Conservation (phyloP, 1,284 basidiomycete species). For the Ceratobasidium sp. region DNA sequence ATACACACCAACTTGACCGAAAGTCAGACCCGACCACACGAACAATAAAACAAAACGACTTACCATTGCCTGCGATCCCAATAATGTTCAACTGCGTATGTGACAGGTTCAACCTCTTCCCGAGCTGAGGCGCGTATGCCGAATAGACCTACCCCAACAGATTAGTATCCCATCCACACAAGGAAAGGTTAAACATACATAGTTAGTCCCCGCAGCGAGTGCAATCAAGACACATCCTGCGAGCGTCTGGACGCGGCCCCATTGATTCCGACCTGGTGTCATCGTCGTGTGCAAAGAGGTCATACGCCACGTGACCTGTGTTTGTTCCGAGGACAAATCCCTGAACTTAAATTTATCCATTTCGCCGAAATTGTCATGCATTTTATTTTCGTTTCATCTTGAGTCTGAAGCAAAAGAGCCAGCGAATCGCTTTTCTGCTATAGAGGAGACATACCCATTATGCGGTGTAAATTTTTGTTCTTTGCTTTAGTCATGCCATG, state of each 20-base stretch:
- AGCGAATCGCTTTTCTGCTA: neutral
- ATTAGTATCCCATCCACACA: neutral
- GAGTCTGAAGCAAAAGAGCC: too few species aligned
- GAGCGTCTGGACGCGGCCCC: slow-evolving; percentile 42
- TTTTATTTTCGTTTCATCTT: too few species aligned
- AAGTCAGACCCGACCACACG: neutral
- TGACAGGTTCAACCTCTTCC: slow-evolving; percentile 58
- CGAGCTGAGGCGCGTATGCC: slow-evolving; percentile 41
- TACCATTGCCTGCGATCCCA: slow-evolving; percentile 56
- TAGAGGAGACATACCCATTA: too few species aligned
- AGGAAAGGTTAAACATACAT: slow-evolving; percentile 36
- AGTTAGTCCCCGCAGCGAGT: slow-evolving; percentile 47
- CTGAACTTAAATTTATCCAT: neutral
- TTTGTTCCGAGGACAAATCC: neutral
- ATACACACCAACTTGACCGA: slow-evolving; percentile 34
- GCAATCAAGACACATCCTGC: slow-evolving; percentile 44
- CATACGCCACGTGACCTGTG: neutral
- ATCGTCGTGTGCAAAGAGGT: slow-evolving; percentile 26
- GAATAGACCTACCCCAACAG: slow-evolving; percentile 34
- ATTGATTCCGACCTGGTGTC: slow-evolving; percentile 11
- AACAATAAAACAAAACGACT: neutral
- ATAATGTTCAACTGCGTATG: slow-evolving; percentile 84
- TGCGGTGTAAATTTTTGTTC: too few species aligned
- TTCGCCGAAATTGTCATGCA: neutral
- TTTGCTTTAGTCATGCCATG: too few species aligned